Evolutionary conservation across 345 rosid species (phyloP), one percentile per base, ranked within the genome.

Genomic region (Boechera retrofracta): DNA sequence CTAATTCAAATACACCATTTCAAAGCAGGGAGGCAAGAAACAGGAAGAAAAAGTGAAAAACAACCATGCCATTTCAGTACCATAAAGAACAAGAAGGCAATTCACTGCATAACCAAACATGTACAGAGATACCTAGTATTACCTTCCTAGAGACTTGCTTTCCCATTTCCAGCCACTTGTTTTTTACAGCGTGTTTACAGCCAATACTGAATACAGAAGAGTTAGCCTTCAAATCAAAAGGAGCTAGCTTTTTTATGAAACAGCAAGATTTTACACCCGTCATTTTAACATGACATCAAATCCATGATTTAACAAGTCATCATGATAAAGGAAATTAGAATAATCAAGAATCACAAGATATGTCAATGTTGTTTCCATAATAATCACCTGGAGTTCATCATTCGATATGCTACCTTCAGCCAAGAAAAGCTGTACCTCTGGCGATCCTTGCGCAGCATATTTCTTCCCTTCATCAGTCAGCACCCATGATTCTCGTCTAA

Each of bases 111-210:
- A 49, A 44, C 12, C n/a, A 26, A 33, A 64, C 39, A 38, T 47
- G 18, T 15, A n/a, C 47, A 52, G 33, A 7, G 35, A 28, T 12
- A 24, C 97, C 91, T 94, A 90, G 33, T 13, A 38, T n/a, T 12
- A 33, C 98, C 93, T 94, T 92, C 76, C 99, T 84, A 16, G 91
- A 92, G 64, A 94, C 79, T 74, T 88, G 88, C 78, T 88, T 94
- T 71, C 97, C 97, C 90, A 90, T 86, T 51, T 85, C 91, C 62
- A 94, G 90, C 99, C 99, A 94, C 68, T 87, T 88, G 77, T 90
- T 89, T 80, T 88, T 90, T 31, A 85, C 92, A 76, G 89, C 98
- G 71, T 92, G 98, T 6, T 87, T 68, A 76, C 86, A 77, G 12
- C 96, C 99, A 71, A 94, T 89, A 66, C 82, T 87, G 88, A 87